A percentile compares a stretch with the other conserved stretches of the same genome.
phyloP scores from a whole-genome alignment of 495 filamentous ascomycete species.

The Aspergillus mulundensis region DNA sequence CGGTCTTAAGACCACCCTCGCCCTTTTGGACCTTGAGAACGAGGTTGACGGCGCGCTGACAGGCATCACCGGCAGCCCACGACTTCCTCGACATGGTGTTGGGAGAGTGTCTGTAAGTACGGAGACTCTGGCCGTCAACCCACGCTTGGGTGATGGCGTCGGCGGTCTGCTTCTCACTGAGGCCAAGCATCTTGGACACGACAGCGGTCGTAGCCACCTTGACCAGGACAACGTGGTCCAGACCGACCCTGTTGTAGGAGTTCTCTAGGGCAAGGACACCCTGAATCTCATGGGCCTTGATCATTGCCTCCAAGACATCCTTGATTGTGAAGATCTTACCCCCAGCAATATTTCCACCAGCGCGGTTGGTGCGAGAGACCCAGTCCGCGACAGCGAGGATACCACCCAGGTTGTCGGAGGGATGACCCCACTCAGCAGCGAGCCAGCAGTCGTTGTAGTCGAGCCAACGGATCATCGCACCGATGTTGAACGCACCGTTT shows the following conservation, averaged over 20 bases:
- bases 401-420: conserved; percentile 92
- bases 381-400: conserved; percentile 96
- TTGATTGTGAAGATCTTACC: conserved; percentile 82
- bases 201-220: conserved; percentile 96
- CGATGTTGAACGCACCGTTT: conserved; percentile 97
- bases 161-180: conserved; percentile 83
- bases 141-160: conserved; percentile 96
- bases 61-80: conserved; percentile 97
- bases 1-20: conserved; percentile 85
- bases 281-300: conserved; percentile 99
- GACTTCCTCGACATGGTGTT: conserved; percentile 99
- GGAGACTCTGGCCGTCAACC: conserved; percentile 93
- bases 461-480: conserved; percentile 96
- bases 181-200: conserved; percentile 87
- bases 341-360: conserved; percentile 77
- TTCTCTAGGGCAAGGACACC: conserved; percentile 95
- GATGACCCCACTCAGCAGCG: conserved; percentile 97
- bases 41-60: conserved; percentile 92
- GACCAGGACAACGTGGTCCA: conserved; percentile 96
- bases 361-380: conserved; percentile 92
- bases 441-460: conserved; percentile 99
- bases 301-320: conserved; percentile 96
- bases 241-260: conserved; percentile 95
- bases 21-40: conserved; percentile 90
- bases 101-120: conserved; percentile 93